phyloP scores from a whole-genome alignment of 495 filamentous ascomycete species.

The Aspergillus kassunensis region DNA sequence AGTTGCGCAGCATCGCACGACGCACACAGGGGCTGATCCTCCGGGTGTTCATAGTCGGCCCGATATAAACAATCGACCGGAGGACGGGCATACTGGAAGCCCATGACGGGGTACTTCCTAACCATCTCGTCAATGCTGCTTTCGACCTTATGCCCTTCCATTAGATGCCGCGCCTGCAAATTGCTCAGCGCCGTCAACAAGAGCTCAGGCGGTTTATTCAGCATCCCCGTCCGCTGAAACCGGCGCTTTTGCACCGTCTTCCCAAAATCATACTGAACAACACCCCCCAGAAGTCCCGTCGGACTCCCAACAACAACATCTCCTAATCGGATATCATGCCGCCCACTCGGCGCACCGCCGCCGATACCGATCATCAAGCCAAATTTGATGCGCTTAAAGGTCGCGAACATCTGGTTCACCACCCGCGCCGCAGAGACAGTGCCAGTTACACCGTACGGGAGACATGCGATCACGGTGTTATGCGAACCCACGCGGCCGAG shows the following conservation, averaged over 20 bases:
- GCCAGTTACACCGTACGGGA: slow-evolving; percentile 24
- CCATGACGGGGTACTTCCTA: not conserved
- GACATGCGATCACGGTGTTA: slow-evolving; percentile 32
- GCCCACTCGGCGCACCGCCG: slow-evolving; percentile 25
- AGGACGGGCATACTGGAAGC: not conserved
- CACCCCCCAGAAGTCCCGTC: slow-evolving; percentile 17
- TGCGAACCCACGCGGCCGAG: slow-evolving; percentile 28
- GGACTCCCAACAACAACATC: slow-evolving; percentile 33
- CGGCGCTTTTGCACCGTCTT: slow-evolving; percentile 25
- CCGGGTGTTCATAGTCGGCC: not conserved
- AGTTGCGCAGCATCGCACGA: not conserved
- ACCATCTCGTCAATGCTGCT: not conserved
- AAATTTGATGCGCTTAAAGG: slow-evolving; percentile 22
- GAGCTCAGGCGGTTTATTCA: slow-evolving; percentile 30
- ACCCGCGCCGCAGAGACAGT: slow-evolving; percentile 26
- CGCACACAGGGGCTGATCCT: not conserved
- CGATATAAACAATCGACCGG: not conserved
- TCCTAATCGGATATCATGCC: too few relatives aligned
- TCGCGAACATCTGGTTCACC: slow-evolving; percentile 18
- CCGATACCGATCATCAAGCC: slow-evolving; percentile 36
- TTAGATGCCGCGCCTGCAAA: not conserved
- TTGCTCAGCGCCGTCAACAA: not conserved
- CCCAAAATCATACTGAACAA: slow-evolving; percentile 37
- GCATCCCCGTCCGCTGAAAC: slow-evolving; percentile 31
- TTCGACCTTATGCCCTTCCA: not conserved